Evolutionary conservation across 2,329 filamentous ascomycete species (phyloP), one percentile per base, ranked within the genome.

Genomic region (Cercospora sojina): DNA sequence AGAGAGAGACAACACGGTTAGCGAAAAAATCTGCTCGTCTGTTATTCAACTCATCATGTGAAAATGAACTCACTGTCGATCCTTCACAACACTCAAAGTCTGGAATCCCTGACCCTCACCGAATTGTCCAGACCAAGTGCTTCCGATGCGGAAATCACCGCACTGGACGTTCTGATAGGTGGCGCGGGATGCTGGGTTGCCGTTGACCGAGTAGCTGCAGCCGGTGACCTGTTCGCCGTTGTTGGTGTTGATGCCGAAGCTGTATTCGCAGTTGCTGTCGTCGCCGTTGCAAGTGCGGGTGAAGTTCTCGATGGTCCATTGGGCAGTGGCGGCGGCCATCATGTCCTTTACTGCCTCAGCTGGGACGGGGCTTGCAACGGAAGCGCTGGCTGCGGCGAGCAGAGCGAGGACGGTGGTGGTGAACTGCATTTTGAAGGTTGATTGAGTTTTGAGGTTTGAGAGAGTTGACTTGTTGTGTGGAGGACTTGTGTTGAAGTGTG

Each of bases 221-320:
- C 23, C 20, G 29, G 65, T 70, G n/a, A 58, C 56, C 5, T 47
- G 41, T n/a, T 27, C 41, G 55, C 64, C 64, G 59, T 67, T 64
- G 66, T 70, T 68, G 60, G 64, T 67, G 64, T 72, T 69, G 68
- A 72, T 69, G 51, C 32, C 62, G 64, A 65, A 72, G 61, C 35
- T 60, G 68, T 67, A 70, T 9, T 57, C 64, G 70, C 70, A 72
- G 27, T 18, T 56, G 43, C 59, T 62, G 64, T 51, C 55, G 51
- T 53, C 66, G 27, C n/a, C 27, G 51, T 32, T 61, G 65, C 71
- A 72, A 41, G 55, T 61, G 43, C 71, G 69, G 18, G 67, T 67
- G 69, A 72, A 71, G 64, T 68, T 64, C 25, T 67, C 59, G 60
- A 71, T 64, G 13, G 71, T 70, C 71, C 69, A 71, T n/a, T 59